Percentiles rank a stretch among this genome's conserved stretches.
Conservation (phyloP, 2,329 filamentous ascomycete genomes). For the Gaeumannomyces tritici region DNA sequence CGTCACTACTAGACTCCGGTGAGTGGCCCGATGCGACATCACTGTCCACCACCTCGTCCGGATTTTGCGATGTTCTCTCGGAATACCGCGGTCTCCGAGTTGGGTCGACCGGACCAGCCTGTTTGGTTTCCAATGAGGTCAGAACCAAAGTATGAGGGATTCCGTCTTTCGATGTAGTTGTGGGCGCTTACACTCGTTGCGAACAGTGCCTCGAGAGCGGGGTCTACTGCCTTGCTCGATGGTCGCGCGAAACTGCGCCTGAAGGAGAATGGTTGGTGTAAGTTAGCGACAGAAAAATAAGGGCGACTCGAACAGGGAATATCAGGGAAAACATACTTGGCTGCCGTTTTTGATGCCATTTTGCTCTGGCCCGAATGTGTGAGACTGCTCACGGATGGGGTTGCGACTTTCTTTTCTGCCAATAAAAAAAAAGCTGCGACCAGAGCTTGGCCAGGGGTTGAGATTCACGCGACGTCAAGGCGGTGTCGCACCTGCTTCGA, state of each 20-base stretch:
- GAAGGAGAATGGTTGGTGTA: neutral
- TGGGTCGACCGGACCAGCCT: conserved; percentile 43
- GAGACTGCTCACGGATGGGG: neutral
- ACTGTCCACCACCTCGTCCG: conserved; percentile 19
- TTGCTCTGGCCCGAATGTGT: neutral
- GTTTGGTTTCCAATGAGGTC: neutral
- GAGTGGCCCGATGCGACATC: conserved; percentile 11
- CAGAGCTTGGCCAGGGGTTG: neutral
- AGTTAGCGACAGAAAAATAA: neutral
- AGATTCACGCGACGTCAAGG: neutral
- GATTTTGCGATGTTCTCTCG: conserved; percentile 7
- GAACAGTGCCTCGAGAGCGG: conserved; percentile 60
- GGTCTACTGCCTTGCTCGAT: conserved; percentile 45
- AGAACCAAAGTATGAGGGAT: neutral
- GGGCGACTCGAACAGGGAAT: neutral
- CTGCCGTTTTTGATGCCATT: neutral
- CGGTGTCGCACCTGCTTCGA: neutral
- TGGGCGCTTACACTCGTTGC: conserved; percentile 53
- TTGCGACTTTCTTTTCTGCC: neutral
- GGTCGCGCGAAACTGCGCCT: conserved; percentile 17
- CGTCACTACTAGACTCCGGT: conserved; percentile 22
- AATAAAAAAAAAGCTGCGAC: neutral
- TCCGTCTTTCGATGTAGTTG: neutral
- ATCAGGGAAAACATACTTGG: neutral
- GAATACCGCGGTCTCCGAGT: conserved; percentile 35